Base-by-base conservation (phyloP, 2,329 filamentous ascomycete genomes). In the Penicillium sp. region DNA sequence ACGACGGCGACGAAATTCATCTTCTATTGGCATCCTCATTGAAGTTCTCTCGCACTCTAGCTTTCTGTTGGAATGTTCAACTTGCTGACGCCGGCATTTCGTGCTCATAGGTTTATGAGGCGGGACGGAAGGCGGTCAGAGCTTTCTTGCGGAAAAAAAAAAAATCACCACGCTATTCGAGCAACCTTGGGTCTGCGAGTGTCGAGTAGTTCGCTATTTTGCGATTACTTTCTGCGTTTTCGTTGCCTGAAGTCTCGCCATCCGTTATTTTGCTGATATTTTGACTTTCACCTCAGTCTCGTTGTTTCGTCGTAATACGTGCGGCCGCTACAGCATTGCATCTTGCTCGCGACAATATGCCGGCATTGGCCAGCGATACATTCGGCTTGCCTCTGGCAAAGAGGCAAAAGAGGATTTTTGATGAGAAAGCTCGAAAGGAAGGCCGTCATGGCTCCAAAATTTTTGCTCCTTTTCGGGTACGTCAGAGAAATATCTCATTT, bases 381-480 rank as follows among this genome's bases (percentile, higher is more conserved):
- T 76, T 78, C 60, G 82, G 85, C 62, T 76, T 79, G 53, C 88
- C 85, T 49, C 74, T 87, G 61, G 80, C 81, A 54, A 96, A 96
- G 79, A 85, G 91, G 59, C 88, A 90, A 73, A 91, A 87, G 76
- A 76, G 85, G 34, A 49, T 78, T 56, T 66, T 67, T 52, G 64
- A 70, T 51, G 75, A 74, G 55, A 72, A 65, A 60, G 73, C 42
- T 66, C 78, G 59, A 57, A 72, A 59, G 56, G 75, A 76, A 6
- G 12, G 52, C 1, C 55, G 42, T 2, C 45, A 42, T 65, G 81
- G 82, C 51, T 95, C 92, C 10, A 84, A 85, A 68, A 90, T 97
- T 62, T 97, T 99, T 78, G 89, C 92, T 64, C 93, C 94, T 1
- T 97, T 93, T 76, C 80, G 94, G 72, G 91, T 95, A 85, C 61